A percentile compares a stretch with the other conserved stretches of the same genome.
phyloP scores from a whole-genome alignment of 2,329 filamentous ascomycete genomes.

The Thelonectria discophora region DNA sequence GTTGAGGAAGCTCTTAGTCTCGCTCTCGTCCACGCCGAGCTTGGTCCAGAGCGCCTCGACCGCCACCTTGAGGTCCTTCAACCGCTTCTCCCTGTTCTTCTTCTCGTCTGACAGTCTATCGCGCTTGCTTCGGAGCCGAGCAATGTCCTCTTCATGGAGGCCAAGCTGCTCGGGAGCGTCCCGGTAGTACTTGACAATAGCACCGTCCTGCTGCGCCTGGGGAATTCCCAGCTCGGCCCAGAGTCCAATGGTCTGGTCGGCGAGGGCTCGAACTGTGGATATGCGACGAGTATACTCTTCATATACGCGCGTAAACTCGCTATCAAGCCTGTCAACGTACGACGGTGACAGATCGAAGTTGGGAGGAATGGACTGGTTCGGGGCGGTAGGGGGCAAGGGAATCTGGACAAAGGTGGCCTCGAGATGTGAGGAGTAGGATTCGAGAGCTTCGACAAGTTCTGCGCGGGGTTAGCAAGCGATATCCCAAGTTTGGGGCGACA shows the following conservation, averaged over 20 bases:
- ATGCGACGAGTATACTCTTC: slow-evolving; percentile 93
- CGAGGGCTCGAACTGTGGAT: slow-evolving; percentile 75
- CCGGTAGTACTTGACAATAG: slow-evolving; percentile 88
- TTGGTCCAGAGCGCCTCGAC: slow-evolving; percentile 93
- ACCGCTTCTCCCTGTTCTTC: slow-evolving; percentile 77
- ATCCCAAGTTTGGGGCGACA: neutral
- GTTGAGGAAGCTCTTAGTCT: slow-evolving; percentile 86
- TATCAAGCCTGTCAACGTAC: slow-evolving; percentile 87
- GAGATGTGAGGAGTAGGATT: slow-evolving; percentile 96
- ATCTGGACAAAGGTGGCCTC: slow-evolving; percentile 89
- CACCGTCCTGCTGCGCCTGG: slow-evolving; percentile 87
- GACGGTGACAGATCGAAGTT: slow-evolving; percentile 91
- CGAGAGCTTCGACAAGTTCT: slow-evolving; percentile 93
- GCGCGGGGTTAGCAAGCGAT: slow-evolving; percentile 26
- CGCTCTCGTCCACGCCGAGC: slow-evolving; percentile 81
- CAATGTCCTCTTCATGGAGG: slow-evolving; percentile 86
- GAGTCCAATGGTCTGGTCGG: slow-evolving; percentile 88
- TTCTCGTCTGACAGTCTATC: slow-evolving; percentile 92
- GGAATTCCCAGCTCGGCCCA: slow-evolving; percentile 97
- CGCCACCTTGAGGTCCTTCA: slow-evolving; percentile 77
- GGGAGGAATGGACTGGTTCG: slow-evolving; percentile 78
- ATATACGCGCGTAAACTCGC: slow-evolving; percentile 93
- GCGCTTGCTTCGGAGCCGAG: slow-evolving; percentile 74
- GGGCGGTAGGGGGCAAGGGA: slow-evolving; percentile 81
- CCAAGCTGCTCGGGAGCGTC: slow-evolving; percentile 94